Base-by-base conservation (phyloP, 768 basidiomycete genomes). In the Termitomyces sp. region DNA sequence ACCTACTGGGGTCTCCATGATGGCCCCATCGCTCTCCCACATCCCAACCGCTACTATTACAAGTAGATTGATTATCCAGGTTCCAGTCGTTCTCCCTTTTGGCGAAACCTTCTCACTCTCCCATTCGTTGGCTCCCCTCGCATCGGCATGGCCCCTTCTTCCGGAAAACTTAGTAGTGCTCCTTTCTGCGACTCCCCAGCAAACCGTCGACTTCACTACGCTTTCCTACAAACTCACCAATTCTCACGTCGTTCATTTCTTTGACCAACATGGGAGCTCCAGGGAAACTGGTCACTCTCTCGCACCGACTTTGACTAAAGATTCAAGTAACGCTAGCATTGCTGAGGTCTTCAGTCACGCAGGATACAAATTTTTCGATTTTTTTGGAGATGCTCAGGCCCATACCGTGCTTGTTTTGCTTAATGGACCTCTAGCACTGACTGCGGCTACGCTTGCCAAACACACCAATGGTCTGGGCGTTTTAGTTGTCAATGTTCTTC, bases 151-250 rank as follows among this genome's bases (percentile, higher is more conserved):
- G 62, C 68, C 77, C 14, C 72, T 86, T 53, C 72, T 95, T 27
- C 85, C 87, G 3, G 80, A 85, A 56, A 78, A 82, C 55, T 76
- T 89, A 53, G 79, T 86, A 16, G 78, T 97, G 42, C 72, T 97
- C 49, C 79, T 96, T 55, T 95, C 94, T 39, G 86, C 92, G 2
- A 87, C 90, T 4, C 85, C 93, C 0, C 87, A 90, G 61, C 92
- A 97, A 69, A 78, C 90, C 16, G 80, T 87, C 47, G 88, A 92
- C 65, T 82, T 93, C 55, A 83, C 94, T 3, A 65, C 82, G 27
- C 77, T 92, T 48, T 78, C 92, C n/a, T 94, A 94, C 75, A 79
- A 77, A 58, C 71, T 90, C 50, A 77, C 79, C 16, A 69, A 74
- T 20, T 80, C 74, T 42, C 92, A 96, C 70, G 85, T 91, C 56